phyloP scores from a whole-genome alignment of 352 stramenopile species.

The Phytophthora sojae region DNA sequence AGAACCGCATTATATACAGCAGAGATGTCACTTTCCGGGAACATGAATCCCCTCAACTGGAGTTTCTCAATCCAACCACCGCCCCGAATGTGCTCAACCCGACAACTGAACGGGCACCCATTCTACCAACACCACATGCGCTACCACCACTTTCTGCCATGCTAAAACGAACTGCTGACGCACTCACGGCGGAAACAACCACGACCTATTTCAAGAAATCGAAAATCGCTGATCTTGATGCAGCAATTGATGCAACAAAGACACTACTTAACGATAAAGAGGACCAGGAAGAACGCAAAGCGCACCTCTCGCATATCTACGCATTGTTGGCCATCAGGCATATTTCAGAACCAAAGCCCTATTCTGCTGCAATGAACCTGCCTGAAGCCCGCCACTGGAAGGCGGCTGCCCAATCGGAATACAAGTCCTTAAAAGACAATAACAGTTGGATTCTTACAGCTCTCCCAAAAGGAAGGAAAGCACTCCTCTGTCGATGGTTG shows the following conservation, averaged over 20 bases:
- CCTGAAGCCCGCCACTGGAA: conserved; percentile 13
- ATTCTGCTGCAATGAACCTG: conserved; percentile 5
- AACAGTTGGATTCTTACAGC: conserved; percentile 7
- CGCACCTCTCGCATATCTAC: conserved; percentile 4
- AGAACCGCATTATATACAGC: conserved; percentile 26
- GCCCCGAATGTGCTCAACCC: not conserved
- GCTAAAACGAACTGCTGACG: not conserved
- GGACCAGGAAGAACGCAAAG: not conserved
- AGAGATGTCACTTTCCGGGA: conserved; percentile 12
- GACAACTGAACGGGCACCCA: not conserved
- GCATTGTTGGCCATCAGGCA: conserved; percentile 9
- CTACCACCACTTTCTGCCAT: not conserved
- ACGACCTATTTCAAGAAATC: not conserved
- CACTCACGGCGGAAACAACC: too few species aligned
- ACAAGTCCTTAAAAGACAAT: conserved; percentile 18
- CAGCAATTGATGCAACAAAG: too few species aligned
- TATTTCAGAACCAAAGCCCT: conserved; percentile 9
- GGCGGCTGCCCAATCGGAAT: conserved; percentile 6
- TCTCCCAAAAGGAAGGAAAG: not conserved
- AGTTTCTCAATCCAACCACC: conserved; percentile 4
- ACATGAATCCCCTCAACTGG: conserved; percentile 5
- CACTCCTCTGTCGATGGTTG: conserved; percentile 1
- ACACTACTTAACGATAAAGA: not conserved
- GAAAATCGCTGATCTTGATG: not conserved
- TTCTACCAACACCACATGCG: not conserved